Evolutionary conservation across 345 rosid genomes (phyloP).

Genomic region (Eucalyptus fibrosa): DNA sequence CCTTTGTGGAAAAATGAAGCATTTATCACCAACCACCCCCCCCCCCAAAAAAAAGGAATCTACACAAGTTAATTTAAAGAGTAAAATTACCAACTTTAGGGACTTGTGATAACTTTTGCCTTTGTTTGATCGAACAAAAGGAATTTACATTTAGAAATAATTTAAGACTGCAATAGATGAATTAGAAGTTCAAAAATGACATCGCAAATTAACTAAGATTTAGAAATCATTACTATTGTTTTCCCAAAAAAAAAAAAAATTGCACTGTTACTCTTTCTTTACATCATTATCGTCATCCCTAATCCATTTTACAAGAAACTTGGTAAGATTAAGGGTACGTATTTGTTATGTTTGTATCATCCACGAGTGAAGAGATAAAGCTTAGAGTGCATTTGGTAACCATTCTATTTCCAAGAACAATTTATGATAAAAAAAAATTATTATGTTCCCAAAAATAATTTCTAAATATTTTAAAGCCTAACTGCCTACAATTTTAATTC

Average conservation of each 20-base stretch:
- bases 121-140: neutral
- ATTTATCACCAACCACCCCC: neutral
- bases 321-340: neutral
- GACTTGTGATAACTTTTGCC: neutral
- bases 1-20: neutral
- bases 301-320: neutral
- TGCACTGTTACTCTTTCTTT: neutral
- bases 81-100: neutral
- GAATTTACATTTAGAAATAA: neutral
- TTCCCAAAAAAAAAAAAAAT: neutral
- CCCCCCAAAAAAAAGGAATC: neutral
- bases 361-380: neutral
- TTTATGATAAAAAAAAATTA: too few relatives aligned
- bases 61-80: neutral
- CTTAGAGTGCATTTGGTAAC: neutral
- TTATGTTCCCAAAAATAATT: accelerated
- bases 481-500: too few relatives aligned
- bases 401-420: too few relatives aligned
- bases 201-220: neutral
- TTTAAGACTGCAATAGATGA: neutral
- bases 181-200: neutral
- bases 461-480: too few relatives aligned
- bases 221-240: neutral
- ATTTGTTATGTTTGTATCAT: neutral
- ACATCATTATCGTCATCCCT: neutral